A percentile compares a stretch with the other conserved stretches of the same genome.
These are phyloP conservation scores for Tetrastigma voinierianum DNA, from an alignment of 164 flowering plant genomes.

Conservation along the genomic window DNA sequence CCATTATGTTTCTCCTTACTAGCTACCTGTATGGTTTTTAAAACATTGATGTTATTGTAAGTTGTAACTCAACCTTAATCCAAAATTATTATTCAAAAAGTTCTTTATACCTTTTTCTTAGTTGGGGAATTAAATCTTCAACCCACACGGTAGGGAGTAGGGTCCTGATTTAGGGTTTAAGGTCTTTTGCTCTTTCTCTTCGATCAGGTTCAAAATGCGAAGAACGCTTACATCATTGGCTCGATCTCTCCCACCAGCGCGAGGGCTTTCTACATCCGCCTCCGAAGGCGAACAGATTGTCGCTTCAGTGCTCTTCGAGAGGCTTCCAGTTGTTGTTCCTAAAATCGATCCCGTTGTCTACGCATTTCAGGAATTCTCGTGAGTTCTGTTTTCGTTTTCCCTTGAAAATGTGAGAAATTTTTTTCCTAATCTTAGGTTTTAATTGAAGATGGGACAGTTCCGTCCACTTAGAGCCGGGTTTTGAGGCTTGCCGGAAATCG, in stretches of 20 bases:
- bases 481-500: too few relatives aligned
- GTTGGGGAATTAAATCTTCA: too few relatives aligned
- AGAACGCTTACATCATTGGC: constrained; percentile 24
- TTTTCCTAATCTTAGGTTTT: too few relatives aligned
- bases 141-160: too few relatives aligned
- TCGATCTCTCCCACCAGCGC: constrained; percentile 22
- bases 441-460: too few relatives aligned
- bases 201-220: constrained; percentile 40
- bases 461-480: too few relatives aligned
- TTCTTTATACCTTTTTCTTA: too few relatives aligned
- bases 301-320: constrained; percentile 86
- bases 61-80: too few relatives aligned
- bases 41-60: too few relatives aligned
- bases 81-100: too few relatives aligned
- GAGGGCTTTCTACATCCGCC: constrained; percentile 49
- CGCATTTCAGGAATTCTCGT: constrained; percentile 97
- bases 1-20: too few relatives aligned
- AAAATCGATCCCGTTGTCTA: constrained; percentile 89
- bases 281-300: constrained; percentile 76
- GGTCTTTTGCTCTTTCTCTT: neutral
- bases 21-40: too few relatives aligned
- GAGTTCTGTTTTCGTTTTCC: constrained; percentile 14
- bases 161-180: constrained; percentile 9
- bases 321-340: constrained; percentile 87
- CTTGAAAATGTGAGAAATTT: neutral